Evolutionary conservation across 2,329 filamentous ascomycete genomes (phyloP), one percentile per base, ranked within the genome.

Genomic region (Catunica adiposa): DNA sequence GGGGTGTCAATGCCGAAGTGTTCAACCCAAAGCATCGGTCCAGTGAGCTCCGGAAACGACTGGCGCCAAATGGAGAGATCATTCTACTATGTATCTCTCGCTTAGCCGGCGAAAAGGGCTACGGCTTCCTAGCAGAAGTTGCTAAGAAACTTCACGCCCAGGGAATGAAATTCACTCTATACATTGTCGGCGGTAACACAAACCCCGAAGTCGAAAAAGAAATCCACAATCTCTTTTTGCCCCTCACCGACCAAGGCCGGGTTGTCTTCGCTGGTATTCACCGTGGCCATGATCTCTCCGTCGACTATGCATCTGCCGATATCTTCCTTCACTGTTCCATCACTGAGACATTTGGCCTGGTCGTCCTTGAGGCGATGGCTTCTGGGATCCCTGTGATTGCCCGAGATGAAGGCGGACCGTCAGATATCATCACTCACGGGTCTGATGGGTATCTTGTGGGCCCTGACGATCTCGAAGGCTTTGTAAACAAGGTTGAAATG

Each of bases 311-410:
- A 1, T 78, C 77, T 2, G 81, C 77, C 0, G 82, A 86, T 62
- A 61, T 86, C n/a, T 85, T 86, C 63, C 66, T 86, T 14, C 82
- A 86, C 67, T 84, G 80, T 66, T 85, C 79, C 22, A 70, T 85
- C 57, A 85, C 82, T 0, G 82, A 86, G 66, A 86, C 82, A 0
- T 85, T 86, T 64, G 82, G 82, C 0, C 69, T 86, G 8, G 82
- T 86, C 0, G 82, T 85, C 1, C 69, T 85, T 1, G 82, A 85
- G 65, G 78, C 79, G 2, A 84, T 86, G 81, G 81, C 82, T 0
- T 83, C 80, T 60, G 80, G 81, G 2, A 73, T 86, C 1, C 81
- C 82, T 0, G 82, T 86, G 23, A 71, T 86, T 54, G 82, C 82
- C 2, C 73, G 83, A 48, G 80, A 85, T 61, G 79, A 83, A 63